Evolutionary conservation across 2,329 filamentous ascomycete species (phyloP), one percentile per base, ranked within the genome.

Genomic region (Plenodomus tracheiphilus): DNA sequence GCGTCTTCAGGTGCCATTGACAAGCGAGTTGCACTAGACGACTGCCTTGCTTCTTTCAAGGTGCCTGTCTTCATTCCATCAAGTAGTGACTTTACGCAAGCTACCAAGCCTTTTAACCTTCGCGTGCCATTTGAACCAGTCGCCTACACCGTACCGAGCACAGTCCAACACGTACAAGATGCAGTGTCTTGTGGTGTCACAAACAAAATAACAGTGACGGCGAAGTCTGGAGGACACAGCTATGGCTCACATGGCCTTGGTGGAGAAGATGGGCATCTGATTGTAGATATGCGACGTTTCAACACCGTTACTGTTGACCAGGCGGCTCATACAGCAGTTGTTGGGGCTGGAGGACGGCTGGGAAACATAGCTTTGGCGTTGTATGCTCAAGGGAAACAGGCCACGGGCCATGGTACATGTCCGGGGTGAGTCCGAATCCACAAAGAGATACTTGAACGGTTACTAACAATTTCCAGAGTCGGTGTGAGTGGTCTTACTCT

Each of bases 221-320:
- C 83, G 15, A 81, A 77, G 51, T 84, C 81, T 2, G 84, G 84
- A 11, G 84, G 84, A 0, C 84, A 86, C 56, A 85, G 81, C 0
- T 87, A 83, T 53, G 83, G 66, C 1, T 74, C 75, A 0, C 74
- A 77, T 42, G 76, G 76, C 0, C 69, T 79, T 1, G 76, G 76
- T 17, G 77, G 77, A 7, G 71, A 77, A 56, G 65, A 79, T 51
- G 77, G 75, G 1, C 73, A 76, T 49, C 51, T 80, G 41, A 70
- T 78, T 1, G 65, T 81, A 6, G 76, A 79, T 54, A 65, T 81
- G 60, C 64, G 74, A 39, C 66, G 71, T 28, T 75, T 79, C 60
- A 73, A 75, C 49, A 63, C 59, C 30, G 73, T 80, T 3, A 66
- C 64, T 0, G 54, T 79, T 28, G 70, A 79, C 43, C 54, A 64